Base-by-base conservation (phyloP, 2,329 filamentous ascomycete species). In the Rachicladosporium sp. region DNA sequence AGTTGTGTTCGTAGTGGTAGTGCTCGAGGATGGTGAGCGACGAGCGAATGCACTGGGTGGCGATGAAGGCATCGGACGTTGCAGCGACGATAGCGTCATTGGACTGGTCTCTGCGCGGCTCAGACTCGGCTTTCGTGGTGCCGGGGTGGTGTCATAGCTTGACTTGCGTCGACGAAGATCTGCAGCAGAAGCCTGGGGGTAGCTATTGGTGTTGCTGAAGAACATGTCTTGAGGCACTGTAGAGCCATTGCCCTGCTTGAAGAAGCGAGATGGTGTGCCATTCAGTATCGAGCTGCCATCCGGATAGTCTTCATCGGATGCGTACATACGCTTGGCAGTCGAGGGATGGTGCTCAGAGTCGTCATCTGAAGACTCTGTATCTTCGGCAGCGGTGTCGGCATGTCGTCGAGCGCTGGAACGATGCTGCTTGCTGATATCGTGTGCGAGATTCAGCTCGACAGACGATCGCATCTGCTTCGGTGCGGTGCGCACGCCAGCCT, bases 201-300 rank as follows among this genome's bases (percentile, higher is more conserved):
- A 27, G 5, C 6, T 8, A 15, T 47, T 44, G 29, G 44, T 43
- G 11, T 38, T 43, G 38, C 55, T 46, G 40, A 50, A 51, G 33
- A 51, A 44, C 27, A 50, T 43, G 31, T 45, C 35, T 10, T 33
- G 31, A 4, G 45, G 46, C 6, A 36, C 29, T 9, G 43, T 43
- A 6, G 46, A 40, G 10, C 49, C 46, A 32, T 43, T 46, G n/a
- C 44, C 41, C 31, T 52, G 53, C 31, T 51, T 51, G 29, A 59
- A 46, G 37, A 61, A 58, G 15, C 57, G 51, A 10, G 55, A 58
- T 11, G 59, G 57, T 31, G 57, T 61, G 29, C 57, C 58, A 40
- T 46, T 49, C 9, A 50, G 36, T 35, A 61, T 56, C 8, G 55
- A 56, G 32, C 51, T 51, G 36, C 57, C 57, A 38, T 57, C 53